Conservation (phyloP, 2,329 filamentous ascomycete genomes). For the Fusarium transvaalense region DNA sequence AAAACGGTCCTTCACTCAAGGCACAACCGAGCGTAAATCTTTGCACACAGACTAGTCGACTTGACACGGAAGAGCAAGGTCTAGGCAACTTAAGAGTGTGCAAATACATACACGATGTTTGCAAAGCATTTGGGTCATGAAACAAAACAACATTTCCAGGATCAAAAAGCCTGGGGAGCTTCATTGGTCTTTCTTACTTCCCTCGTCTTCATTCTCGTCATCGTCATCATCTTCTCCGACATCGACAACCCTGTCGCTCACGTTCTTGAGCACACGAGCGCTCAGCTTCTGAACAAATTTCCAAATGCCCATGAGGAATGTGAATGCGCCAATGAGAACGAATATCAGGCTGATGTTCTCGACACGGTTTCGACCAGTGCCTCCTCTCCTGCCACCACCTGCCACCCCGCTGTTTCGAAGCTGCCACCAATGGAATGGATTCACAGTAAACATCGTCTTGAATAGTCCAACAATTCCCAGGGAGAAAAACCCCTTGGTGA, state of each 20-base stretch:
- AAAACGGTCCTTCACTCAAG: constrained; percentile 65
- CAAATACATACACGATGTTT: constrained; percentile 58
- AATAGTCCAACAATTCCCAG: constrained; percentile 87
- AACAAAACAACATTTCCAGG: neutral
- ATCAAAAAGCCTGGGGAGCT: constrained; percentile 13
- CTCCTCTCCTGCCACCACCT: constrained; percentile 64
- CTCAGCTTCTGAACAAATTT: constrained; percentile 82
- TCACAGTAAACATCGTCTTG: constrained; percentile 81
- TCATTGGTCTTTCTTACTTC: constrained; percentile 52
- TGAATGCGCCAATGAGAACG: constrained; percentile 82
- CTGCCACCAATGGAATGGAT: constrained; percentile 82
- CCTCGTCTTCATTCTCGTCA: constrained; percentile 65
- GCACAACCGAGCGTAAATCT: constrained; percentile 70
- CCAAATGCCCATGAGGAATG: constrained; percentile 87
- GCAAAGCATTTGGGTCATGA: neutral
- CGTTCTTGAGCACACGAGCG: constrained; percentile 77
- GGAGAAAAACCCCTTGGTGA: constrained; percentile 89
- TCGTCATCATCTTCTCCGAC: constrained; percentile 73
- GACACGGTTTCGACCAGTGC: constrained; percentile 80
- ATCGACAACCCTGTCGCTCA: constrained; percentile 85
- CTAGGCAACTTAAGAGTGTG: constrained; percentile 99
- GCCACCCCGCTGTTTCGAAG: constrained; percentile 72
- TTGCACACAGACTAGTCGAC: constrained; percentile 98
- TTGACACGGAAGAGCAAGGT: constrained; percentile 79
- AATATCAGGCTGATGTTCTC: constrained; percentile 84